Conservation (phyloP, 2,329 filamentous ascomycete species). For the Cytospora piceicola region DNA sequence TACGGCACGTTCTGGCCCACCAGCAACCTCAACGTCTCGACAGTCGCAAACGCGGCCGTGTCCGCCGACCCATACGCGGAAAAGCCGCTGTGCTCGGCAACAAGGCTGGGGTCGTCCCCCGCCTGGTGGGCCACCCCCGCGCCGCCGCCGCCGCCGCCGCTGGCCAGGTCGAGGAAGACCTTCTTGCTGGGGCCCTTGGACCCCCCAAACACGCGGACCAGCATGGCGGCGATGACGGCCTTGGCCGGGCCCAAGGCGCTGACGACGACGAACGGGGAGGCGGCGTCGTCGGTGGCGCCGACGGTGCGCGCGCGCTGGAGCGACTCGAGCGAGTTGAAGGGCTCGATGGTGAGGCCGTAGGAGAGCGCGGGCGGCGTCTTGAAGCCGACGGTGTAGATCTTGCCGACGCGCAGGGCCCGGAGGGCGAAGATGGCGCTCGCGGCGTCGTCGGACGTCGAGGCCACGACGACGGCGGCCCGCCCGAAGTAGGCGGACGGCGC, state of each 20-base stretch:
- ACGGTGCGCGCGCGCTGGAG: slow-evolving; percentile 57
- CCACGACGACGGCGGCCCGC: slow-evolving; percentile 75
- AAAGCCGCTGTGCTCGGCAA: slow-evolving; percentile 77
- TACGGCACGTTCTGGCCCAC: slow-evolving; percentile 88
- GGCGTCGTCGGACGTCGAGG: slow-evolving; percentile 73
- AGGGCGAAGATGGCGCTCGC: slow-evolving; percentile 80
- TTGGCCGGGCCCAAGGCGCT: slow-evolving; percentile 80
- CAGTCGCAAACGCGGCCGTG: slow-evolving; percentile 81
- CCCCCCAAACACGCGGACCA: slow-evolving; percentile 71
- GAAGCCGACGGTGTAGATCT: slow-evolving; percentile 86
- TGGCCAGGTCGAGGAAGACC: slow-evolving; percentile 81
- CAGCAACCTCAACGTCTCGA: slow-evolving; percentile 76
- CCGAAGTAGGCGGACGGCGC: slow-evolving; percentile 80
- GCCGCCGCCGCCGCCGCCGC: slow-evolving; percentile 60
- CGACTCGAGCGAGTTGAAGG: slow-evolving; percentile 75
- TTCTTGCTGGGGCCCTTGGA: slow-evolving; percentile 50
- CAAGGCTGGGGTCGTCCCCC: slow-evolving; percentile 66
- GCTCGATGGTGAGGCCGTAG: slow-evolving; percentile 71
- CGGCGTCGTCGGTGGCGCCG: slow-evolving; percentile 45
- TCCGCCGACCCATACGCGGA: slow-evolving; percentile 79
- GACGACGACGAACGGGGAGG: slow-evolving; percentile 77
- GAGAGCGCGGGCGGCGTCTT: slow-evolving; percentile 65
- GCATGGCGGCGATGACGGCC: slow-evolving; percentile 75
- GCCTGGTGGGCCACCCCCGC: slow-evolving; percentile 63
- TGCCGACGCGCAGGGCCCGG: slow-evolving; percentile 73